phyloP scores from a whole-genome alignment of 2,329 filamentous ascomycete species.

The Monosporascus sp. region DNA sequence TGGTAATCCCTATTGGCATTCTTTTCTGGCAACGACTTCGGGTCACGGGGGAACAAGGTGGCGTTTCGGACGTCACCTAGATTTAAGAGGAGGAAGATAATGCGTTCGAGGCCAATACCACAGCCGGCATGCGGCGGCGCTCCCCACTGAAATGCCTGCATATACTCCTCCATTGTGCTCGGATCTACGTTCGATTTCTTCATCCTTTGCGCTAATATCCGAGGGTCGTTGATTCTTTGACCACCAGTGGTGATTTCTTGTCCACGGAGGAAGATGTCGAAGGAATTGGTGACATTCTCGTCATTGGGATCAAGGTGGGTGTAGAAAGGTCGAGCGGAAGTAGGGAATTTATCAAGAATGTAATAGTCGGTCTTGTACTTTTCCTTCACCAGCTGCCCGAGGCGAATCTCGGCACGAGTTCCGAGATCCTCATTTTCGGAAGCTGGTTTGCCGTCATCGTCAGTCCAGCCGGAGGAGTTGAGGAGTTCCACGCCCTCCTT shows the following conservation, averaged over 20 bases:
- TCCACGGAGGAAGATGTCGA: constrained; percentile 89
- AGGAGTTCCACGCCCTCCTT: constrained; percentile 74
- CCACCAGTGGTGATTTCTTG: constrained; percentile 91
- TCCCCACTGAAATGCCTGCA: constrained; percentile 82
- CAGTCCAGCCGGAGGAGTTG: constrained; percentile 68
- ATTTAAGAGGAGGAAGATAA: constrained; percentile 79
- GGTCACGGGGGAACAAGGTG: constrained; percentile 82
- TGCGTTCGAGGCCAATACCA: constrained; percentile 83
- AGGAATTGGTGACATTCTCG: constrained; percentile 70
- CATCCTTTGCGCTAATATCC: constrained; percentile 74
- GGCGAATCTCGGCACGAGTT: constrained; percentile 79
- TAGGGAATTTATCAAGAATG: constrained; percentile 88
- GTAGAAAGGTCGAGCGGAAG: constrained; percentile 81
- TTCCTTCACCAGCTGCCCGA: constrained; percentile 79
- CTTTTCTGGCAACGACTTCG: constrained; percentile 70
- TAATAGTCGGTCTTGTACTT: constrained; percentile 90
- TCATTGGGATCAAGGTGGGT: constrained; percentile 69
- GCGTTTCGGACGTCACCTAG: constrained; percentile 86
- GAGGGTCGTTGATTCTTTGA: constrained; percentile 82
- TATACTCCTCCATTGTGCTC: constrained; percentile 82
- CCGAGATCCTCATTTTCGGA: constrained; percentile 74
- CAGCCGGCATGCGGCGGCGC: constrained; percentile 86
- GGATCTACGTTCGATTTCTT: constrained; percentile 68
- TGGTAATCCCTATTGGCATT: constrained; percentile 38
- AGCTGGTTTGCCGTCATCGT: constrained; percentile 69